Evolutionary conservation across 139 green algal species (phyloP).

Genomic region (Desmodesmus armatus): DNA sequence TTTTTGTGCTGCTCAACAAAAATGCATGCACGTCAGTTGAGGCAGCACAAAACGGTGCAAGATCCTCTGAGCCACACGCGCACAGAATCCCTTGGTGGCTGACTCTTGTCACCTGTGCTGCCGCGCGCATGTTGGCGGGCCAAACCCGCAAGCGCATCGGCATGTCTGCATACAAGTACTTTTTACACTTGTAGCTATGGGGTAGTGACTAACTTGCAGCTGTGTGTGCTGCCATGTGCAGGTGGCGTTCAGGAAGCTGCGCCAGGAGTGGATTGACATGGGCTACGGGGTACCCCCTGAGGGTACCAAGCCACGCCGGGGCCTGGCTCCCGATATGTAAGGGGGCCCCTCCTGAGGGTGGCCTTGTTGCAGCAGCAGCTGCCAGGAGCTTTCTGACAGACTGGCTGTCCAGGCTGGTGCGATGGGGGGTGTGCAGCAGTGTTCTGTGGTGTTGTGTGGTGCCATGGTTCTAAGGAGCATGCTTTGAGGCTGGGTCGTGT

Average conservation of each 20-base stretch:
- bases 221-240: too few species aligned
- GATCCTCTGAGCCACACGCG: too few species aligned
- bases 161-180: too few species aligned
- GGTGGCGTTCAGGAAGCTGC: slow-evolving; percentile 79
- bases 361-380: not conserved
- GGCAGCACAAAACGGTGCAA: too few species aligned
- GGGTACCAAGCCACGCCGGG: slow-evolving; percentile 2
- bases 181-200: too few species aligned
- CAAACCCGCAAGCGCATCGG: too few species aligned
- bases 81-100: too few species aligned
- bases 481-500: too few species aligned
- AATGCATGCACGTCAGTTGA: too few species aligned
- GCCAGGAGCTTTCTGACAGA: not conserved
- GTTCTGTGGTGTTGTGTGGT: not conserved
- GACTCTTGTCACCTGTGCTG: too few species aligned
- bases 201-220: slow-evolving; percentile 76
- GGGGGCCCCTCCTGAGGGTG: not conserved
- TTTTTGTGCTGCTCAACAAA: too few species aligned
- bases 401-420: not conserved
- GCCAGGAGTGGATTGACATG: slow-evolving; percentile 82
- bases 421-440: not conserved
- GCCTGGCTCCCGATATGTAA: slow-evolving; percentile 38
- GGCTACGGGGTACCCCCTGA: slow-evolving; percentile 63
- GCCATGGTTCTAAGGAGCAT: not conserved
- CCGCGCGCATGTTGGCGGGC: too few species aligned